Evolutionary conservation across 805 yeast genomes (phyloP).

Genomic region (Danielia oregonensis): DNA sequence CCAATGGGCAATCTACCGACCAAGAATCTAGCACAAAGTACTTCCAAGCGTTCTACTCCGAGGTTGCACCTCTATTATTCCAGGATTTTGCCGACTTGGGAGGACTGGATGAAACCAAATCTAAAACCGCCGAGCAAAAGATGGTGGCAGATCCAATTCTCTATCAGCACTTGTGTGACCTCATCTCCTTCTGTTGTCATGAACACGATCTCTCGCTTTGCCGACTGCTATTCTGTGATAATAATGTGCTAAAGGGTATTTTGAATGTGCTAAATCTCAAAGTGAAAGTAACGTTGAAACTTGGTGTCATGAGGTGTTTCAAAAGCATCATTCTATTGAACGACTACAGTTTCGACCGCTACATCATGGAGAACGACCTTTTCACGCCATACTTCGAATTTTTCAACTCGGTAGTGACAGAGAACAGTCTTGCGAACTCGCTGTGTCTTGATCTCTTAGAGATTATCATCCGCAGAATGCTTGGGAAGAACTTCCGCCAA

Average conservation of each 20-base stretch:
- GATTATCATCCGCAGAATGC: conserved; percentile 27
- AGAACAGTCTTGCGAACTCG: conserved; percentile 68
- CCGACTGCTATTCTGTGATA: conserved; percentile 59
- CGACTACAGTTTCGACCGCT: conserved; percentile 56
- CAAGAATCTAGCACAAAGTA: conserved; percentile 35
- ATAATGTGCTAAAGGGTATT: conserved; percentile 55
- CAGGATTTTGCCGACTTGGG: conserved; percentile 40
- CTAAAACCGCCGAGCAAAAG: conserved; percentile 3
- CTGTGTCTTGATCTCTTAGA: conserved; percentile 69
- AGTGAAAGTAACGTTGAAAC: conserved; percentile 50
- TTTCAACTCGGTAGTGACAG: conserved; percentile 44
- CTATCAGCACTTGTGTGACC: conserved; percentile 62
- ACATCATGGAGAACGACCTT: conserved; percentile 53
- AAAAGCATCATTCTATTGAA: conserved; percentile 59
- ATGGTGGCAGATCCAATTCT: conserved; percentile 37
- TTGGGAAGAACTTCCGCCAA: conserved; percentile 22
- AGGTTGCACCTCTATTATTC: conserved; percentile 59
- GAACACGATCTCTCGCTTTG: conserved; percentile 59
- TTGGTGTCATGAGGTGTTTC: conserved; percentile 68
- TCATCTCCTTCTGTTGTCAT: conserved; percentile 61
- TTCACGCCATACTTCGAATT: conserved; percentile 47
- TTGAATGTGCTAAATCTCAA: conserved; percentile 41
- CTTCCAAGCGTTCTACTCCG: conserved; percentile 56
- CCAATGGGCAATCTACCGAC: not conserved
- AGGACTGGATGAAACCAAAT: conserved; percentile 2